These are phyloP conservation scores for Coemansia sp. DNA, from an alignment of 192 early-diverging fungal genomes.

Conservation along the genomic window DNA sequence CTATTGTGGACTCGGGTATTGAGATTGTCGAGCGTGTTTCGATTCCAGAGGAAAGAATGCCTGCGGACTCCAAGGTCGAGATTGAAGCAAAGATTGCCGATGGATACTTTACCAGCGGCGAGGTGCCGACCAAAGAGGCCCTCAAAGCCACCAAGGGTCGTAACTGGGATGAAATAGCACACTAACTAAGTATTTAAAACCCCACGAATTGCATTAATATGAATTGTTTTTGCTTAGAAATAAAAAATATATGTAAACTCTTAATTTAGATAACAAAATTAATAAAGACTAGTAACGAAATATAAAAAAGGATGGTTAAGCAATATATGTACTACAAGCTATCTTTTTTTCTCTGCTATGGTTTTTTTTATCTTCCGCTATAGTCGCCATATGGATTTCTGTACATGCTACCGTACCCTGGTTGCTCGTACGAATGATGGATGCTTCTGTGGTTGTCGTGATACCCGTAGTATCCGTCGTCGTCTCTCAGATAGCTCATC, in stretches of 20 bases:
- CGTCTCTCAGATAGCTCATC: constrained; percentile 2
- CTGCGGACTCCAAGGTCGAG: constrained; percentile 88
- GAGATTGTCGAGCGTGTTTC: constrained; percentile 84
- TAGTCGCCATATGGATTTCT: constrained; percentile 6
- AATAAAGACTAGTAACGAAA: neutral
- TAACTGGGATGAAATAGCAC: constrained; percentile 72
- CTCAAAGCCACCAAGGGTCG: constrained; percentile 77
- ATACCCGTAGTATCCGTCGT: neutral
- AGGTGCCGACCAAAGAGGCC: constrained; percentile 60
- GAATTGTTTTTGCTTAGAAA: neutral
- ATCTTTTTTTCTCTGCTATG: neutral
- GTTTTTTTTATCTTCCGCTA: neutral
- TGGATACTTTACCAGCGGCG: constrained; percentile 86
- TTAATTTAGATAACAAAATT: neutral
- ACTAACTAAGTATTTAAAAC: constrained; percentile 13
- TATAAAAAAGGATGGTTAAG: neutral
- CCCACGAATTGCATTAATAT: neutral
- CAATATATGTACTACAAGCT: neutral
- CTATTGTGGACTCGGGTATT: constrained; percentile 85
- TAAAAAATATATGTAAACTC: neutral
- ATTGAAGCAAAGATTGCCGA: constrained; percentile 96
- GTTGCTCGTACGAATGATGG: neutral
- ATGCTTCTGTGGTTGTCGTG: neutral
- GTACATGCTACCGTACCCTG: neutral
- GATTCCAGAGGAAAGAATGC: constrained; percentile 88